Base-by-base conservation (phyloP, 139 green algal genomes). In the Closterium sp. region DNA sequence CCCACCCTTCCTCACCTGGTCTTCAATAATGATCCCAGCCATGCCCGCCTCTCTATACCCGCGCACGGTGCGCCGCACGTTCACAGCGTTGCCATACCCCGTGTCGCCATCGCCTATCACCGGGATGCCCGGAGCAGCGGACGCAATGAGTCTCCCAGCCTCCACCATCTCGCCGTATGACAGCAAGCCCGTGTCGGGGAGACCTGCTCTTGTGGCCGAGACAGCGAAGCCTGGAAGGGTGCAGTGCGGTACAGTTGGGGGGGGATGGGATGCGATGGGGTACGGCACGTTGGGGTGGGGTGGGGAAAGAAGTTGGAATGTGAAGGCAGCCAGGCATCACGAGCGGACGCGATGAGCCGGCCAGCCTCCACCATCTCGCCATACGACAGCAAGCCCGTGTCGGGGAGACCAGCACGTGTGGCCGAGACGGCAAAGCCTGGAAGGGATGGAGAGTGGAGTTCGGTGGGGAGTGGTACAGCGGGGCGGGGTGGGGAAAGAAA, bases 21-120 rank as follows among this genome's bases (percentile, higher is more conserved):
- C 98, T 91, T 99, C 98, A 34, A 99, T 98, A 21, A 99, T 95
- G 22, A 99, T 97, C 88, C 97, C 98, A 31, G 97, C 97, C 89
- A 97, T 95, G 24, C 97, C 96, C 2, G 97, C 96, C 0, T 95
- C 92, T 4, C 97, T 97, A 94, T 98, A 99, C 17, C 97, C 97
- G 1, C 88, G 85, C 45, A 99, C 97, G 0, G 98, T 99, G 22
- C 91, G 28, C 1, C 98, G 98, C 13, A 98, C 98, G 90, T 99
- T 99, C 85, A 99, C 95, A 0, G 98, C 97, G 89, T 99, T 99
- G 89, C 98, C 98, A 91, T 99, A 99, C 6, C 98, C 97, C 0
- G 97, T 99, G 95, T 99, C 98, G n/a, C 96, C 98, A 91, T 99
- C 98, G 11, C 97, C 98, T 90, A 99, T 99, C 94, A 99, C 95